phyloP scores from a whole-genome alignment of 495 filamentous ascomycete genomes.

The Amorphotheca resinae region DNA sequence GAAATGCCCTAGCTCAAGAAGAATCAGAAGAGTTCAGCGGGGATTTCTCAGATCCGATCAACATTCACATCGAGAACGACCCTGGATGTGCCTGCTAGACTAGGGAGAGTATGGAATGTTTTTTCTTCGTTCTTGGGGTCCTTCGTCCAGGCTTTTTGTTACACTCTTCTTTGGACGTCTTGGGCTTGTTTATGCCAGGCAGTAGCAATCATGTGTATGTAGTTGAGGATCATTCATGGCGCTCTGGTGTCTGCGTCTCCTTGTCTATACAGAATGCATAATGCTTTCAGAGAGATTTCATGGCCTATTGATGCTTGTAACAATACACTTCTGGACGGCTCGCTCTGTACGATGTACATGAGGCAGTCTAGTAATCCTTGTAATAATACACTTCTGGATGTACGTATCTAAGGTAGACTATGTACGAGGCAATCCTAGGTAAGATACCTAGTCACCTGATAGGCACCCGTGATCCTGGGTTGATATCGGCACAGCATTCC shows the following conservation, averaged over 20 bases:
- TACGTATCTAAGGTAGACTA: too few species aligned
- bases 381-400: too few species aligned
- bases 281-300: neutral
- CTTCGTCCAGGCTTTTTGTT: neutral
- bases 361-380: too few species aligned
- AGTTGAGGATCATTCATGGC: conserved; percentile 20
- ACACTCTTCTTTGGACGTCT: neutral
- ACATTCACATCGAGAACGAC: conserved; percentile 87
- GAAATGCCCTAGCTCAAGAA: conserved; percentile 90
- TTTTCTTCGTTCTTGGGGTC: neutral
- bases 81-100: conserved; percentile 73
- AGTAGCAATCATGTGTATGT: conserved; percentile 15
- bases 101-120: conserved; percentile 3
- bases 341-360: too few species aligned
- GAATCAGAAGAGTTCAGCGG: conserved; percentile 86
- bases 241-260: conserved; percentile 16
- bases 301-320: too few species aligned
- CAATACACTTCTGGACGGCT: too few species aligned
- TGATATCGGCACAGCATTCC: conserved; percentile 1
- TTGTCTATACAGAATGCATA: conserved; percentile 16
- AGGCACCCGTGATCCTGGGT: too few species aligned
- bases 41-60: conserved; percentile 94
- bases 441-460: too few species aligned
- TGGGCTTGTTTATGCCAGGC: neutral
- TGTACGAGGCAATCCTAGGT: too few species aligned